Evolutionary conservation across 805 yeast species (phyloP).

Genomic region (Candida oleophila): DNA sequence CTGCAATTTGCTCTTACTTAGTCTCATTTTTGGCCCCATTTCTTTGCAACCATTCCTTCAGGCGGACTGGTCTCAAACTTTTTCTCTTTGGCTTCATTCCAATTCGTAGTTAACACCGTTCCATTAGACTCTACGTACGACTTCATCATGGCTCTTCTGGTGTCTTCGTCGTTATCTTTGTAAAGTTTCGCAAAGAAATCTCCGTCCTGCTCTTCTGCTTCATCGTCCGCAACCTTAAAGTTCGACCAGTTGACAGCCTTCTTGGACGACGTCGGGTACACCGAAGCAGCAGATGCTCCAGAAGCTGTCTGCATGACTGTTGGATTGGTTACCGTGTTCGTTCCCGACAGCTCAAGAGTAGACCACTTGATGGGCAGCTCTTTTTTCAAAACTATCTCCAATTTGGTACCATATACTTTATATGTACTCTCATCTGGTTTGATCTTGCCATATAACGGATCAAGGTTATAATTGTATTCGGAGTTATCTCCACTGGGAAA

Average conservation of each 20-base stretch:
- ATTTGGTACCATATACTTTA: conserved; percentile 65
- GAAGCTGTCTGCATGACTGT: conserved; percentile 9
- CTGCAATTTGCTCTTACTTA: no score
- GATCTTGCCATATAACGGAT: conserved; percentile 54
- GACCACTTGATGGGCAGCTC: conserved; percentile 49
- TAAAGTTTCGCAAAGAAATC: conserved; percentile 76
- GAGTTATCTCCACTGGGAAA: conserved; percentile 51
- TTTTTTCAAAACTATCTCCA: conserved; percentile 68
- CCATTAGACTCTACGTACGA: conserved; percentile 93
- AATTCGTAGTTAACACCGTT: conserved; percentile 87
- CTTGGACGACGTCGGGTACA: conserved; percentile 66
- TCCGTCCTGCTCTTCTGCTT: conserved; percentile 50
- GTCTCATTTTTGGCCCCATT: conserved; percentile 40
- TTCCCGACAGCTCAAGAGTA: conserved; percentile 37
- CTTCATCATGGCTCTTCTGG: conserved; percentile 94
- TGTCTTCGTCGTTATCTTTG: conserved; percentile 80
- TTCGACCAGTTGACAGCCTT: conserved; percentile 69
- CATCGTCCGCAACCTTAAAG: conserved; percentile 45
- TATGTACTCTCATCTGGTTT: conserved; percentile 43
- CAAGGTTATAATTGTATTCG: conserved; percentile 57
- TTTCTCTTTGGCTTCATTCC: conserved; percentile 79
- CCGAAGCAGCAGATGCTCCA: conserved; percentile 16
- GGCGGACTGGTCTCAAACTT: conserved; percentile 72
- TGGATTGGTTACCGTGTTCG: conserved; percentile 8
- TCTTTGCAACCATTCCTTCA: conserved; percentile 62